phyloP scores from a whole-genome alignment of 805 yeast species.

The Lipomyces sp. region DNA sequence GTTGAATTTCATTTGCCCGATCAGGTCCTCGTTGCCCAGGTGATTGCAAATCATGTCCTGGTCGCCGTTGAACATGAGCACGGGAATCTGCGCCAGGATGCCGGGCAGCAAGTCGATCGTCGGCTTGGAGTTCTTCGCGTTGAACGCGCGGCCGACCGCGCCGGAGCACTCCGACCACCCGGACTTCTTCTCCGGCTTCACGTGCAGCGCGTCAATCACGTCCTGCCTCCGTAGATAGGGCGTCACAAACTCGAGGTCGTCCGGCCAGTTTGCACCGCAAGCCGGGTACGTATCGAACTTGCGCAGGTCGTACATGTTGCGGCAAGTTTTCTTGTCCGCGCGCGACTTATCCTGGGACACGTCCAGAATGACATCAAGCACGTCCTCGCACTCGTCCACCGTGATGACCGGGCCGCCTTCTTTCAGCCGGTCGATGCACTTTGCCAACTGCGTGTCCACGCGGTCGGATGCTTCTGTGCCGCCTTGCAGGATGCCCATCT shows the following conservation, averaged over 20 bases:
- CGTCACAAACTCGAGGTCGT: slow-evolving; percentile 48
- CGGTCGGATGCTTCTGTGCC: slow-evolving; percentile 32
- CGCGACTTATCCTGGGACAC: slow-evolving; percentile 23
- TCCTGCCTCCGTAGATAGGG: slow-evolving; percentile 48
- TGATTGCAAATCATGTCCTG: slow-evolving; percentile 86
- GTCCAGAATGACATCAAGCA: slow-evolving; percentile 42
- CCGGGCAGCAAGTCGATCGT: slow-evolving; percentile 65
- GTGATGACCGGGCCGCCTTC: slow-evolving; percentile 17
- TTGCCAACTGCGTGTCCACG: slow-evolving; percentile 21
- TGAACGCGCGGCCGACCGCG: slow-evolving; percentile 52
- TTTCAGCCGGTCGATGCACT: slow-evolving; percentile 30
- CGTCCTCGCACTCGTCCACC: slow-evolving; percentile 25
- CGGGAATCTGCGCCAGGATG: slow-evolving; percentile 54
- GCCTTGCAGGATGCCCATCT: slow-evolving; percentile 52
- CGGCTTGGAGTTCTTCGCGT: slow-evolving; percentile 54
- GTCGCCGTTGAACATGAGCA: slow-evolving; percentile 81
- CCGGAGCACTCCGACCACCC: slow-evolving; percentile 80
- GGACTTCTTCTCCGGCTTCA: slow-evolving; percentile 38
- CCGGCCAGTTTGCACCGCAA: slow-evolving; percentile 95
- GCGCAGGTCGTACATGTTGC: slow-evolving; percentile 79
- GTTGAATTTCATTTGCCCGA: slow-evolving; percentile 62
- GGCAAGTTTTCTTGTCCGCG: slow-evolving; percentile 49
- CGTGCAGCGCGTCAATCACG: slow-evolving; percentile 53
- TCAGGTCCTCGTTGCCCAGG: slow-evolving; percentile 66
- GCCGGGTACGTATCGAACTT: slow-evolving; percentile 70